A percentile compares a stretch with the other conserved stretches of the same genome.
These are phyloP conservation scores for Aureobasidium leucospermi DNA, from an alignment of 2,329 filamentous ascomycete species.

Conservation along the genomic window DNA sequence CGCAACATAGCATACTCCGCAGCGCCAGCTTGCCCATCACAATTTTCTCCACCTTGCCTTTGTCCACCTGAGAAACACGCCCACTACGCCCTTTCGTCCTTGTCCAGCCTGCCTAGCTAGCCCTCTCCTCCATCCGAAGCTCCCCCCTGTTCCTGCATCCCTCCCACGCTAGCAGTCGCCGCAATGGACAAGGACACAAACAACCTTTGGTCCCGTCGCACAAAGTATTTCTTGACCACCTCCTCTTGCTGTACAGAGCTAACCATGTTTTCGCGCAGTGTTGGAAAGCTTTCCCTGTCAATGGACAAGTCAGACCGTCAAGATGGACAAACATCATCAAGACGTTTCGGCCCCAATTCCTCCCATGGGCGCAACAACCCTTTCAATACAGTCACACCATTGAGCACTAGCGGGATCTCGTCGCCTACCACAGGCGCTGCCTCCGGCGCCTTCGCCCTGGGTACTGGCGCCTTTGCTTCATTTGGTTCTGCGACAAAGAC, in stretches of 20 bases:
- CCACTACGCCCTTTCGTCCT: not conserved
- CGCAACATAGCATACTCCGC: not conserved
- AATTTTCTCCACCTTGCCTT: conserved; percentile 10
- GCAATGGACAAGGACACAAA: conserved; percentile 20
- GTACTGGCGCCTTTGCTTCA: conserved; percentile 93
- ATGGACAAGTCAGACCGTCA: conserved; percentile 54
- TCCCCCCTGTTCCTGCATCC: not conserved
- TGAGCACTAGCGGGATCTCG: conserved; percentile 56
- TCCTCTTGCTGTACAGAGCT: conserved; percentile 1
- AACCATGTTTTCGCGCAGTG: conserved; percentile 41
- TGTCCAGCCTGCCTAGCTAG: conserved; percentile 13
- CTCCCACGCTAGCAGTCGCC: conserved; percentile 5
- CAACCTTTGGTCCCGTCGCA: conserved; percentile 68
- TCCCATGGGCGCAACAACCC: conserved; percentile 72
- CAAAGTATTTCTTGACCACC: conserved; percentile 53
- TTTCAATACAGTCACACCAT: conserved; percentile 67
- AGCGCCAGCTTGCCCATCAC: conserved; percentile 6
- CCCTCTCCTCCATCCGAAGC: not conserved
- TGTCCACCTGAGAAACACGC: not conserved
- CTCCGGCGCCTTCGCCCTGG: conserved; percentile 85
- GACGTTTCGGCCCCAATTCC: conserved; percentile 64
- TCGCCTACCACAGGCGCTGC: conserved; percentile 63
- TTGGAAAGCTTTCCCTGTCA: conserved; percentile 84
- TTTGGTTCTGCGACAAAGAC: conserved; percentile 78
- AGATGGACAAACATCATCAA: conserved; percentile 52